Evolutionary conservation across 2,329 filamentous ascomycete species (phyloP).

Genomic region (Knufia petricola): DNA sequence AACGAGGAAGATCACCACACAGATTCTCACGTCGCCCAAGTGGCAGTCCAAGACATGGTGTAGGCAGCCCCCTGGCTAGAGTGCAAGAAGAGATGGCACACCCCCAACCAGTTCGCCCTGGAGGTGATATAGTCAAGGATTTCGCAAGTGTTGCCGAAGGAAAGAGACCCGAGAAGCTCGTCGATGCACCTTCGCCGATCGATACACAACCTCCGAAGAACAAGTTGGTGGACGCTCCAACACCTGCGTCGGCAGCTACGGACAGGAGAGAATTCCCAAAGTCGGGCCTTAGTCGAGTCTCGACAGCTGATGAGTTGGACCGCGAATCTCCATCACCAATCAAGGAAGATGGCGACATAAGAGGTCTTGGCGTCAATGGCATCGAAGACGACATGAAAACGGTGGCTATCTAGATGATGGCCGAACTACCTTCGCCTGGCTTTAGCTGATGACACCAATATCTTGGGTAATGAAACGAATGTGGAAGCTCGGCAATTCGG

Average conservation of each 20-base stretch:
- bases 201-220: slow-evolving; percentile 24
- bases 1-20: slow-evolving; percentile 41
- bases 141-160: slow-evolving; percentile 23
- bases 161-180: slow-evolving; percentile 28
- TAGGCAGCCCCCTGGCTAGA: slow-evolving; percentile 38
- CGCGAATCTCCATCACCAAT: slow-evolving; percentile 23
- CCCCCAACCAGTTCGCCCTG: slow-evolving; percentile 27
- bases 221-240: slow-evolving; percentile 20
- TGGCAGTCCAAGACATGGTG: slow-evolving; percentile 35
- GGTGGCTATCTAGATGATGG: slow-evolving; percentile 32
- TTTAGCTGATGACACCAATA: background rate
- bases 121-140: slow-evolving; percentile 28
- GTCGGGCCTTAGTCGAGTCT: slow-evolving; percentile 15
- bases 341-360: slow-evolving; percentile 25
- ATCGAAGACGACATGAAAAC: slow-evolving; percentile 38
- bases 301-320: slow-evolving; percentile 23
- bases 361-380: slow-evolving; percentile 32
- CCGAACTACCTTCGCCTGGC: background rate
- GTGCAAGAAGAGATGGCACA: slow-evolving; percentile 37
- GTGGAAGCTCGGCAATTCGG: background rate
- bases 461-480: background rate
- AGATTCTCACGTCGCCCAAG: slow-evolving; percentile 36
- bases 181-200: slow-evolving; percentile 32
- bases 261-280: slow-evolving; percentile 19
- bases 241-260: slow-evolving; percentile 16